Base-by-base conservation (phyloP, 1,284 basidiomycete genomes). In the Coniferiporia weirii region DNA sequence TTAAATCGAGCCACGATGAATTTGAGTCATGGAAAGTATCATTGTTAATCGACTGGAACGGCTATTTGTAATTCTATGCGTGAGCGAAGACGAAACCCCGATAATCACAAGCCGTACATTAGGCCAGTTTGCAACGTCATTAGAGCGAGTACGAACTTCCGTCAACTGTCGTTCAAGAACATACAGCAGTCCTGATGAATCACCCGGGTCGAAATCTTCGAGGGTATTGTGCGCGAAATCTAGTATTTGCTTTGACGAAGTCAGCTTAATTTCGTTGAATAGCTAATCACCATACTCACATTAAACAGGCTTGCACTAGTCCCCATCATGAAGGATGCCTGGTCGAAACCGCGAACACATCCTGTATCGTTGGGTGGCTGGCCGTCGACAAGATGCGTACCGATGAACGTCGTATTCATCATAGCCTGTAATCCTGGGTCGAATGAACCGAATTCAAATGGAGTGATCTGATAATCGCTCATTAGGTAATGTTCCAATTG, bases 101-200 rank as follows among this genome's bases (percentile, higher is more conserved):
- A 64, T 59, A 52, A 5, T 8, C 20, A 35, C 9, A 46, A 13
- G 19, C 61, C 76, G 63, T 59, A 76, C 76, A 54, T 76, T 86
- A 1, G 85, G 85, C 83, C 83, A 86, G 64, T 83, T 83, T 6
- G 84, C 84, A 17, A 85, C 82, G 67, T 84, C 79, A 51, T 84
- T 75, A 1, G 75, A 75, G 50, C 79, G 74, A 15, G 79, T 81
- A 13, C 77, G 75, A 2, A 83, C 77, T 44, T 72, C 72, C 15
- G 65, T 67, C 15, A 84, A 70, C 64, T 82, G 78, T 0, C 77
- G 68, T 5, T 71, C 69, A 2, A 85, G 69, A 20, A 81, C 68
- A 56, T 78, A 77, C 43, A 83, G 66, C 27, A 77, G 54, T 7
- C 70, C 74, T 32, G 71, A 66, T 3, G 73, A 71, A 40, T 80